Evolutionary conservation across 2,329 filamentous ascomycete species (phyloP).

Genomic region (Aspergillus arachidicola): DNA sequence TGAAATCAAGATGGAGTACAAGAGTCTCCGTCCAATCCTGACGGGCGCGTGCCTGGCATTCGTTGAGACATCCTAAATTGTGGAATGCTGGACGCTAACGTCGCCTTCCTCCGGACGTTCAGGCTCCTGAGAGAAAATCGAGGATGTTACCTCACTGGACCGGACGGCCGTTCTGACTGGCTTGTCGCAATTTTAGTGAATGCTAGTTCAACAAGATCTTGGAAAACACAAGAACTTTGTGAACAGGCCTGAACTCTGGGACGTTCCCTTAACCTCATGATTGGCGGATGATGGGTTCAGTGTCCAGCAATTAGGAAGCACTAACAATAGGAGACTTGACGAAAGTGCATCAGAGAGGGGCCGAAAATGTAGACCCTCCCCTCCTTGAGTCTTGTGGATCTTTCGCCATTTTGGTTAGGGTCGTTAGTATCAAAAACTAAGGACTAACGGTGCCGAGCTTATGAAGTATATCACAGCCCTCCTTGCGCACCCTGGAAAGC

Average conservation of each 20-base stretch:
- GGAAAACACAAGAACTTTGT: conserved; percentile 1
- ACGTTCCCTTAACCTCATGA: neutral
- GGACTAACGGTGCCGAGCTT: conserved; percentile 9
- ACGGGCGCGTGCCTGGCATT: neutral
- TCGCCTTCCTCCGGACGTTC: neutral
- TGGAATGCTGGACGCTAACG: conserved; percentile 4
- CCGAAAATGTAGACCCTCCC: neutral
- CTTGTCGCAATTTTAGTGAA: neutral
- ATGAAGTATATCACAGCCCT: conserved; percentile 8
- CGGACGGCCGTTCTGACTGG: neutral
- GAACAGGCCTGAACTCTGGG: conserved; percentile 3
- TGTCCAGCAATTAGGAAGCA: neutral
- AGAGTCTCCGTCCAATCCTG: neutral
- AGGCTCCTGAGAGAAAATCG: neutral
- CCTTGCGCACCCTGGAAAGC: neutral
- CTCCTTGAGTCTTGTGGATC: conserved; percentile 3
- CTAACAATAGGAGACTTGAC: neutral
- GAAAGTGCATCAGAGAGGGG: conserved; percentile 5
- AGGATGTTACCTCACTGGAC: conserved; percentile 6
- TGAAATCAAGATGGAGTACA: neutral
- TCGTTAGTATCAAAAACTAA: conserved; percentile 9
- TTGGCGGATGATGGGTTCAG: neutral
- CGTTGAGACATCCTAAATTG: conserved; percentile 1
- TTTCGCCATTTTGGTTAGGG: neutral
- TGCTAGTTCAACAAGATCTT: conserved; percentile 4